Evolutionary conservation across 495 filamentous ascomycete genomes (phyloP).

Genomic region (Lentithecium fluviatile): DNA sequence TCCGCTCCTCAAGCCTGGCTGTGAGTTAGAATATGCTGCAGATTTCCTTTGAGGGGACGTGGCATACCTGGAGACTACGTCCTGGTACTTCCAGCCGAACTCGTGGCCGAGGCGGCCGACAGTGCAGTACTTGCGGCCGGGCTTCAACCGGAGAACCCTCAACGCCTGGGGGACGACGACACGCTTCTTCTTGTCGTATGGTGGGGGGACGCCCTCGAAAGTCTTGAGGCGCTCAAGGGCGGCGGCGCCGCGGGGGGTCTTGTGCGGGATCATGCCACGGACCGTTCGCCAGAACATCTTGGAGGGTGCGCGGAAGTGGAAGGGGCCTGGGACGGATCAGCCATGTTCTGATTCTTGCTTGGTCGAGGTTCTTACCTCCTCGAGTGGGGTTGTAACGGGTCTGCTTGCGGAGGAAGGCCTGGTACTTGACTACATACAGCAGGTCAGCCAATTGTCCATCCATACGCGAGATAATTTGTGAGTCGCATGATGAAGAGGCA

Average conservation of each 20-base stretch:
- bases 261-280: conserved; percentile 99
- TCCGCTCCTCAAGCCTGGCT: conserved; percentile 91
- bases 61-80: conserved; percentile 92
- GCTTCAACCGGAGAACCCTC: conserved; percentile 89
- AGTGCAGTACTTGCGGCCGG: conserved; percentile 99
- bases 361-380: conserved; percentile 61
- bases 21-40: conserved; percentile 34
- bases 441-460: conserved; percentile 36
- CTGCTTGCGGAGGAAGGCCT: conserved; percentile 98
- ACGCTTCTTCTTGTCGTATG: conserved; percentile 99
- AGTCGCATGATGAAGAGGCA: too few relatives aligned
- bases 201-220: conserved; percentile 98
- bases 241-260: conserved; percentile 94
- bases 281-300: conserved; percentile 99
- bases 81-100: conserved; percentile 99
- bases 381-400: conserved; percentile 99
- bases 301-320: conserved; percentile 98
- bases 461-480: too few relatives aligned
- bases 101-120: conserved; percentile 96
- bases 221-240: conserved; percentile 98
- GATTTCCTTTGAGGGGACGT: not conserved
- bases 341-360: too few relatives aligned
- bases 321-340: conserved; percentile 65
- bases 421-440: conserved; percentile 87
- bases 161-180: conserved; percentile 98